phyloP scores from a whole-genome alignment of 352 stramenopile genomes.

The Globisporangium lucens region DNA sequence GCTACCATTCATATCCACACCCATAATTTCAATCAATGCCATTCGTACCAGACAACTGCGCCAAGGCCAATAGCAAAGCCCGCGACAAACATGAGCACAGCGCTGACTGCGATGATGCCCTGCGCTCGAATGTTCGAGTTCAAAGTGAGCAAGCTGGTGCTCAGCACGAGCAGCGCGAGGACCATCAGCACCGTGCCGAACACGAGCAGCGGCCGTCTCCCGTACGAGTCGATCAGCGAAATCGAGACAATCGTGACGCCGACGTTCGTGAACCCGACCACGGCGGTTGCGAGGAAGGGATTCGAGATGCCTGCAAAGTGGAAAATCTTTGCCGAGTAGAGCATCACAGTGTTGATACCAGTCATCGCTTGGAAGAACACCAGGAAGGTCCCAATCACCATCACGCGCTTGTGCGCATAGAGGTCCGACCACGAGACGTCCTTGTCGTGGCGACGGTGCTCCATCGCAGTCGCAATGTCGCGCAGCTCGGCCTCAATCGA shows the following conservation, averaged over 20 bases:
- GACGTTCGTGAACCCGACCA: slow-evolving; percentile 76
- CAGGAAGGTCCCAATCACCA: slow-evolving; percentile 56
- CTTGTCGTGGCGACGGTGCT: slow-evolving; percentile 42
- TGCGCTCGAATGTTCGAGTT: slow-evolving; percentile 46
- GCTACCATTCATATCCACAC: background rate
- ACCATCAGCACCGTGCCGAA: slow-evolving; percentile 75
- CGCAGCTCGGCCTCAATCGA: slow-evolving; percentile 59
- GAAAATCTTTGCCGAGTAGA: slow-evolving; percentile 92
- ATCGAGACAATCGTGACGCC: slow-evolving; percentile 76
- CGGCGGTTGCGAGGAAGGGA: slow-evolving; percentile 75
- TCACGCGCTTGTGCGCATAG: slow-evolving; percentile 51
- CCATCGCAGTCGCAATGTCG: slow-evolving; percentile 62
- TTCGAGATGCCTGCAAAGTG: slow-evolving; percentile 86
- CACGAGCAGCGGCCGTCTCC: slow-evolving; percentile 70
- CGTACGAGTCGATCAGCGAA: slow-evolving; percentile 70
- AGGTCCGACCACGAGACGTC: slow-evolving; percentile 52
- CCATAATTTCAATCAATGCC: background rate
- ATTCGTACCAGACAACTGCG: slow-evolving; percentile 65
- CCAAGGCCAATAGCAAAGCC: slow-evolving; percentile 85
- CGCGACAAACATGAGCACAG: slow-evolving; percentile 76
- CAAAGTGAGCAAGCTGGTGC: slow-evolving; percentile 59
- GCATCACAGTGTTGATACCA: slow-evolving; percentile 90
- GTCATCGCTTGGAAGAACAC: slow-evolving; percentile 88
- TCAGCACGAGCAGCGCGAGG: slow-evolving; percentile 58
- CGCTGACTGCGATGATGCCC: slow-evolving; percentile 64